phyloP scores from a whole-genome alignment of 768 basidiomycete genomes.

The Suillus luteus region DNA sequence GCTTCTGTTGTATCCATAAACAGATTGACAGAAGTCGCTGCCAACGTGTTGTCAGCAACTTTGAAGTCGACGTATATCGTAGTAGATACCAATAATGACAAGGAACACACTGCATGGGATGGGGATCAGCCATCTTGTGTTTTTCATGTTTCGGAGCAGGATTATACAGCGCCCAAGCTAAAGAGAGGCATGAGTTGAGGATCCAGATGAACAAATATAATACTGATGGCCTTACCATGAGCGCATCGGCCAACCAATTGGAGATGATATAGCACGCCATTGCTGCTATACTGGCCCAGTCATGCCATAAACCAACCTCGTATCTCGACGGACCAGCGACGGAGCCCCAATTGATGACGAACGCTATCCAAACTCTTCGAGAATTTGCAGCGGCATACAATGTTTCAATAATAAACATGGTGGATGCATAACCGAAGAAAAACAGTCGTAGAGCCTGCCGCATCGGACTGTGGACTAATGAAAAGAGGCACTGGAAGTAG shows the following conservation, averaged over 20 bases:
- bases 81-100: conserved; percentile 6
- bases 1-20: background rate
- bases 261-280: conserved; percentile 28
- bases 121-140: conserved; percentile 5
- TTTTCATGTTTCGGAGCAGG: conserved; percentile 1
- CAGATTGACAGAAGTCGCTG: conserved; percentile 1
- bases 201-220: conserved; percentile 10
- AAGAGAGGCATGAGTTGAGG: background rate
- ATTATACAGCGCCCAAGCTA: conserved; percentile 5
- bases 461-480: background rate
- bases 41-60: background rate
- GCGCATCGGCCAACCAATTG: conserved; percentile 33
- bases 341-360: conserved; percentile 32
- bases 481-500: conserved; percentile 6
- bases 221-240: conserved; percentile 23
- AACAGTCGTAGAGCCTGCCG: conserved; percentile 14
- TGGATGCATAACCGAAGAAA: conserved; percentile 28
- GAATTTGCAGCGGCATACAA: conserved; percentile 32
- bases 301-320: conserved; percentile 26
- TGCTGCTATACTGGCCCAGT: conserved; percentile 26
- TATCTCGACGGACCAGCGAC: conserved; percentile 22
- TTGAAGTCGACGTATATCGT: background rate
- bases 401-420: conserved; percentile 31
- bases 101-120: background rate
- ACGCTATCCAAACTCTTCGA: conserved; percentile 30